phyloP scores from a whole-genome alignment of 371 early-diverging fungal genomes.

The Agmasoma carcini region DNA sequence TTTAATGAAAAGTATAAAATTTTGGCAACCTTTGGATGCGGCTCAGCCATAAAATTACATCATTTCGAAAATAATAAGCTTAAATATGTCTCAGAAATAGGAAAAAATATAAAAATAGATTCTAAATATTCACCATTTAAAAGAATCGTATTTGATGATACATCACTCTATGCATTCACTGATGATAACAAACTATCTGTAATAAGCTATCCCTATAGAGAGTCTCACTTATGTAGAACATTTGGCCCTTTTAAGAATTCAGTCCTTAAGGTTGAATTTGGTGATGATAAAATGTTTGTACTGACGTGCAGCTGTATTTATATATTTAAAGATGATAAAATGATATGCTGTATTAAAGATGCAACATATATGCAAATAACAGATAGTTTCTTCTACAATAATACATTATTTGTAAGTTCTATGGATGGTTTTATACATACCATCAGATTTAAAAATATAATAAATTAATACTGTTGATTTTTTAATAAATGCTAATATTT shows the following conservation, averaged over 20 bases:
- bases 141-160: slow-evolving; percentile 7
- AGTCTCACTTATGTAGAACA: slow-evolving; percentile 8
- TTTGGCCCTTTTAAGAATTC: slow-evolving; percentile 47
- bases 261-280: slow-evolving; percentile 20
- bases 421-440: slow-evolving; percentile 45
- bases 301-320: slow-evolving; percentile 43
- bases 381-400: slow-evolving; percentile 34
- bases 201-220: slow-evolving; percentile 26
- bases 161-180: slow-evolving; percentile 1
- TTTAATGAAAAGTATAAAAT: slow-evolving; percentile 1
- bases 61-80: slow-evolving; percentile 1
- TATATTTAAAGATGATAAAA: slow-evolving; percentile 26
- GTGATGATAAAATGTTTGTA: slow-evolving; percentile 10
- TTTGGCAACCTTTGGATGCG: slow-evolving; percentile 17
- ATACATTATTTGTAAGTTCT: slow-evolving; percentile 20
- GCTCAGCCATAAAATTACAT: slow-evolving; percentile 15
- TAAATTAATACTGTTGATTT: too few relatives aligned
- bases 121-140: slow-evolving; percentile 4
- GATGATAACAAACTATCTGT: not conserved
- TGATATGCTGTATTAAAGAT: slow-evolving; percentile 34
- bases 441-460: not conserved
- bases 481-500: too few relatives aligned
- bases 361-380: slow-evolving; percentile 47
- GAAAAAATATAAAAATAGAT: not conserved
- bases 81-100: not conserved